Evolutionary conservation across 768 basidiomycete genomes (phyloP), one percentile per base, ranked within the genome.

Genomic region (Leccinum variicolor): DNA sequence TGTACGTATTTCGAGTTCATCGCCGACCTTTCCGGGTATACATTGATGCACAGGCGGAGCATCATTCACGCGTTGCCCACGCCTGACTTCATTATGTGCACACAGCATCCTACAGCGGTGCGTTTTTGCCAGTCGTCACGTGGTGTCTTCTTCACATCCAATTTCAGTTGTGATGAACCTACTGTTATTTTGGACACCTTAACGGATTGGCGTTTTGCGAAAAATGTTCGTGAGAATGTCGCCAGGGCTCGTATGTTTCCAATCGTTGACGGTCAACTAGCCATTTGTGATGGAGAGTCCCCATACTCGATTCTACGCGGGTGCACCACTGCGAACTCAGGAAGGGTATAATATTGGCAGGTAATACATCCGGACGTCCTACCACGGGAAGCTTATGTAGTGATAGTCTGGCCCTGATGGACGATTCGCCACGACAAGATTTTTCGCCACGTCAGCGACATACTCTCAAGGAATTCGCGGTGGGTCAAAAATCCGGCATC

Each of bases 401-500:
- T 39, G 19, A 4, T 63, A 91, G 90, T 51, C 75, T 98, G 55
- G 88, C 91, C 36, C 81, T 98, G 31, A 84, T 94, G 60, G 92
- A 94, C 61, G 90, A 93, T 65, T 77, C 83, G 41, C 92, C 94
- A 2, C 80, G 90, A 49, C 78, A 83, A 19, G 94, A 95, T 58
- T 97, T 95, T 66, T 85, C 87, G 9, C 93, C 94, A 9, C 79
- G 94, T 47, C 92, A 94, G 64, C 77, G 94, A 49, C 90, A 96
- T 75, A 92, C 92, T 3, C 77, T 98, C 61, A 96, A 96, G 70
- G 95, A 97, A 72, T 97, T 97, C 66, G 94, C 95, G 56, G 76
- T 79, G 61, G 41, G 78, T 66, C 28, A 54, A n/a, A 36, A 1
- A 5, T 49, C 14, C 41, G 19, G 10, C 29, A 6, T 4, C 4